Conservation (phyloP, 2,329 filamentous ascomycete genomes). For the Bipolaris victoriae region DNA sequence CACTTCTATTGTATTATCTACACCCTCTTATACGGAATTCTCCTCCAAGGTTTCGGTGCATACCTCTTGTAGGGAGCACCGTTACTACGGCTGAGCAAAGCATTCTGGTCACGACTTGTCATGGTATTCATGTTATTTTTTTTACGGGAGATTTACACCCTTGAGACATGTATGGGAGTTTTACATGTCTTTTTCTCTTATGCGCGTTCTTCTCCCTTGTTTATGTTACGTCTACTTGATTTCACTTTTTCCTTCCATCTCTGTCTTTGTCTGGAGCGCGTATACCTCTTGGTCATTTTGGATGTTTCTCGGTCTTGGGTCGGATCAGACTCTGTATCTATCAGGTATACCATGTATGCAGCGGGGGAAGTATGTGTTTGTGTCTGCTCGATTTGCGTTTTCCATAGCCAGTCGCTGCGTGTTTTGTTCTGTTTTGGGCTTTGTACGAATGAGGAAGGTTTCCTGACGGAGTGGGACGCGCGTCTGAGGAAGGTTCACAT, state of each 20-base stretch:
- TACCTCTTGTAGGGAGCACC: conserved; percentile 19
- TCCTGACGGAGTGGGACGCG: not conserved
- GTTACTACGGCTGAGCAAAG: conserved; percentile 26
- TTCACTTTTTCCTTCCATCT: conserved; percentile 6
- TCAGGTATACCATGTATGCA: conserved; percentile 23
- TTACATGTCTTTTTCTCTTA: not conserved
- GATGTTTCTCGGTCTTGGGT: conserved; percentile 14
- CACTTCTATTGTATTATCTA: conserved; percentile 47
- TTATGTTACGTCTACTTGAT: conserved; percentile 7
- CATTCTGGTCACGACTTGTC: conserved; percentile 35
- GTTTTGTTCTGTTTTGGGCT: conserved; percentile 3
- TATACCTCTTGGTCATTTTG: conserved; percentile 39
- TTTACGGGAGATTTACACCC: conserved; percentile 17
- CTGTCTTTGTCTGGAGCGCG: conserved; percentile 22
- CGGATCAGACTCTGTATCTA: conserved; percentile 21
- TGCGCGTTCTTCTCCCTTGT: conserved; percentile 6
- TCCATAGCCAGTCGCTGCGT: conserved; percentile 6
- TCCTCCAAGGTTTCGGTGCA: conserved; percentile 15
- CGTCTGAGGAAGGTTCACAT: not conserved
- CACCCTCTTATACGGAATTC: conserved; percentile 17
- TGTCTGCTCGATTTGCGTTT: conserved; percentile 1
- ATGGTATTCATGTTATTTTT: conserved; percentile 29
- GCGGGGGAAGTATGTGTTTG: not conserved
- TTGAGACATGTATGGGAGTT: conserved; percentile 18
- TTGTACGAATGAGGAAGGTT: not conserved